A percentile compares a stretch with the other conserved stretches of the same genome.
phyloP scores from a whole-genome alignment of 345 rosid species.

The Erysimum cheiranthoides region DNA sequence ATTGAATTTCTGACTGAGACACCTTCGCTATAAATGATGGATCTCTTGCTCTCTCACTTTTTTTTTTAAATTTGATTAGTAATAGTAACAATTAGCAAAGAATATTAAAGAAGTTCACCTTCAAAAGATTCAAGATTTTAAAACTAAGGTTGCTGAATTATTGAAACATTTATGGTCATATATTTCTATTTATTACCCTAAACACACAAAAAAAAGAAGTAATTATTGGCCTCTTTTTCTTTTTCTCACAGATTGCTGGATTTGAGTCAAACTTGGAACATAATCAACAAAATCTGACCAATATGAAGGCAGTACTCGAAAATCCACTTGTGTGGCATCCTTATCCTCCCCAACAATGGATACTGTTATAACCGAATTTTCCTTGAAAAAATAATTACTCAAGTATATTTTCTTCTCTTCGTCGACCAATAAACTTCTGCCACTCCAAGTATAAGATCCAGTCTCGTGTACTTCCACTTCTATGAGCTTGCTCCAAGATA shows the following conservation, averaged over 20 bases:
- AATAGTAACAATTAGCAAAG: constrained; percentile 16
- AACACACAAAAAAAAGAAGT: not conserved
- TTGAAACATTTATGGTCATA: too few relatives aligned
- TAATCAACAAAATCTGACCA: not conserved
- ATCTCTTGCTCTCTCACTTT: constrained; percentile 31
- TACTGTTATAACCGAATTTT: not conserved
- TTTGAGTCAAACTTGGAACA: not conserved
- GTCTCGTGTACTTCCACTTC: not conserved
- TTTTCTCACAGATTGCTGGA: not conserved
- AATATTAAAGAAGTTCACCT: constrained; percentile 24
- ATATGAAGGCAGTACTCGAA: not conserved
- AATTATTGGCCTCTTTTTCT: not conserved
- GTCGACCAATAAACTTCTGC: not conserved
- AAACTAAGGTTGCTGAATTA: too few relatives aligned
- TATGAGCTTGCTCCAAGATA: not conserved
- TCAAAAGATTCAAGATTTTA: constrained; percentile 12
- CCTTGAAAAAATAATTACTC: too few relatives aligned
- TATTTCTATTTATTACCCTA: too few relatives aligned
- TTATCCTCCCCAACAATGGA: not conserved
- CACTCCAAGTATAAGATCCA: not conserved
- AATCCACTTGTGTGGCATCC: not conserved
- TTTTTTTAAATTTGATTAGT: constrained; percentile 21
- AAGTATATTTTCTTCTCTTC: not conserved
- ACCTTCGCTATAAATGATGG: constrained; percentile 40
- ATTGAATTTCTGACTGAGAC: constrained; percentile 43